These are phyloP conservation scores for Naganishia friedmannii DNA, from an alignment of 768 basidiomycete genomes.

Conservation along the genomic window DNA sequence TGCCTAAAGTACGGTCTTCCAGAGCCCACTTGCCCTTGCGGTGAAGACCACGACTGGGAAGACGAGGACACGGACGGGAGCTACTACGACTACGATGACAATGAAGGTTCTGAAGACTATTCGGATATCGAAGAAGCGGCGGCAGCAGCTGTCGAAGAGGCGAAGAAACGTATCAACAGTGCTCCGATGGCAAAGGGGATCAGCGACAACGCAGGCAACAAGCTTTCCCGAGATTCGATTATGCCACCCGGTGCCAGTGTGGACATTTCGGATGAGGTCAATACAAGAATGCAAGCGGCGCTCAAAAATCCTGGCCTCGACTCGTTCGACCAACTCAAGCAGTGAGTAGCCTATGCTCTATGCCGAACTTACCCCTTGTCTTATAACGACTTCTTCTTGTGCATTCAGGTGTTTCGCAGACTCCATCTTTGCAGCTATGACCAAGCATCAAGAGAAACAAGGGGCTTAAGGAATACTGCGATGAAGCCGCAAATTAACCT, in stretches of 20 bases:
- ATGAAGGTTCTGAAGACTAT: constrained; percentile 9
- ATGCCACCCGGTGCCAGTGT: not conserved
- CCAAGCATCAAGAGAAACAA: constrained; percentile 4
- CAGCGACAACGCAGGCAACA: not conserved
- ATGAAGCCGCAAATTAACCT: not conserved
- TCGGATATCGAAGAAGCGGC: constrained; percentile 25
- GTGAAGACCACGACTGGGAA: constrained; percentile 24
- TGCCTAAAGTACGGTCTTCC: constrained; percentile 24
- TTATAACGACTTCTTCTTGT: no score
- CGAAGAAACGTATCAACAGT: constrained; percentile 8
- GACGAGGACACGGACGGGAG: constrained; percentile 26
- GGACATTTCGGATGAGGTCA: constrained; percentile 11
- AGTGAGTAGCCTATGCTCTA: not conserved
- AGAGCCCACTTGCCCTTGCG: constrained; percentile 22
- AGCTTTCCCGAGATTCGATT: not conserved
- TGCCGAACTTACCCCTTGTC: not conserved
- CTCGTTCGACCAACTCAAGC: constrained; percentile 20
- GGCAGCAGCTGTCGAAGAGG: constrained; percentile 10
- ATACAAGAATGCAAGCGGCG: constrained; percentile 12
- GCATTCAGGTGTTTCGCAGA: constrained; percentile 1
- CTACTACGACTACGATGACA: constrained; percentile 18
- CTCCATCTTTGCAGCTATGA: constrained; percentile 11
- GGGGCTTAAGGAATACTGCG: not conserved
- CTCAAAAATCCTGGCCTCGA: constrained; percentile 4
- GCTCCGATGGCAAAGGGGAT: not conserved